Evolutionary conservation across 495 filamentous ascomycete genomes (phyloP).

Genomic region (Rhypophila decipiens): DNA sequence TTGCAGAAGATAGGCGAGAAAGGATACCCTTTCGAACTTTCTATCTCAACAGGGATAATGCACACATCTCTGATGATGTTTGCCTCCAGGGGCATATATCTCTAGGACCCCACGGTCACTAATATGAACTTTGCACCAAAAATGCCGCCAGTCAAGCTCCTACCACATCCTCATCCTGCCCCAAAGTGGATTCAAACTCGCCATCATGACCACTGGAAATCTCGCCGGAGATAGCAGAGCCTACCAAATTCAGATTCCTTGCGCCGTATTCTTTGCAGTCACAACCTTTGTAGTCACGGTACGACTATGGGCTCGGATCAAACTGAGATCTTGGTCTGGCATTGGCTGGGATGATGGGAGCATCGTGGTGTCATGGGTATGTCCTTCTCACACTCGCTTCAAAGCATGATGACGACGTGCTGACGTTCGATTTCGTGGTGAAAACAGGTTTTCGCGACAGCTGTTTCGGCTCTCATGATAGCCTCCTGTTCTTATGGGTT

Average conservation of each 20-base stretch:
- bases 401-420: too few species aligned
- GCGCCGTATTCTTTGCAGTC: slow-evolving; percentile 27
- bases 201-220: slow-evolving; percentile 10
- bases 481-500: slow-evolving; percentile 28
- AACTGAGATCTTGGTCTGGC: slow-evolving; percentile 18
- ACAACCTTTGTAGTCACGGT: slow-evolving; percentile 24
- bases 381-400: not conserved
- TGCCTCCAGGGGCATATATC: too few species aligned
- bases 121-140: too few species aligned
- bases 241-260: slow-evolving; percentile 25
- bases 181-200: not conserved
- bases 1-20: too few species aligned
- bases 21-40: too few species aligned
- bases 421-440: not conserved
- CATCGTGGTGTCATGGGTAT: slow-evolving; percentile 26
- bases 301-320: slow-evolving; percentile 24
- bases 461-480: slow-evolving; percentile 26
- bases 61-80: too few species aligned
- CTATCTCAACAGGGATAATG: too few species aligned
- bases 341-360: slow-evolving; percentile 32
- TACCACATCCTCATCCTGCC: not conserved
- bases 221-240: slow-evolving; percentile 19
- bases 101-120: too few species aligned
- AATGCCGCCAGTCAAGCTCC: too few species aligned
- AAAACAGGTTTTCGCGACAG: slow-evolving; percentile 19